Percentiles rank a stretch among this genome's conserved stretches.
phyloP scores from a whole-genome alignment of 1,284 basidiomycete species.

The Ceratobasidium sp. region DNA sequence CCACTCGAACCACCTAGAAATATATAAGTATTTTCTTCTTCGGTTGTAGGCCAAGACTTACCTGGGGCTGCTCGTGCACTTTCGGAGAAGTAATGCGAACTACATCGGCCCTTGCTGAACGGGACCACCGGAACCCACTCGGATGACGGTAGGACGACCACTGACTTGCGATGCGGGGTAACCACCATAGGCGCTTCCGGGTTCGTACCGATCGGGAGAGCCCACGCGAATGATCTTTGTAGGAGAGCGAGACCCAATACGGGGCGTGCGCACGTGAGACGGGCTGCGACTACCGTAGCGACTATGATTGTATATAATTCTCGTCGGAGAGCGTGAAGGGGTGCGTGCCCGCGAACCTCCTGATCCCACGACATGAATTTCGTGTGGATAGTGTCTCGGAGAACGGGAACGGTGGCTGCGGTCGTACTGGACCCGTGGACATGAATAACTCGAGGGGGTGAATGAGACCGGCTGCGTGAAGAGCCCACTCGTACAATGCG shows the following conservation, averaged over 20 bases:
- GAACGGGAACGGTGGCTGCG: background rate
- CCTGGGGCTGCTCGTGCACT: slow-evolving; percentile 16
- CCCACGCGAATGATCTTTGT: slow-evolving; percentile 16
- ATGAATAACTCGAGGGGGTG: slow-evolving; percentile 7
- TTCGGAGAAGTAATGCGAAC: slow-evolving; percentile 33
- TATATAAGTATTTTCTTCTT: background rate
- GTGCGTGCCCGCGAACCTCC: background rate
- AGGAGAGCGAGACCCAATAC: slow-evolving; percentile 20
- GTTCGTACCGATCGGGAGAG: slow-evolving; percentile 6
- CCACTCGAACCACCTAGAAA: slow-evolving; percentile 33
- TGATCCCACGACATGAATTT: background rate
- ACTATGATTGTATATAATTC: background rate
- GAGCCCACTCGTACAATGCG: slow-evolving; percentile 18
- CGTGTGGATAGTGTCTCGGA: background rate
- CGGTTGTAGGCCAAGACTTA: background rate
- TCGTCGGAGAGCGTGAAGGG: slow-evolving; percentile 13
- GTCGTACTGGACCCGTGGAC: background rate
- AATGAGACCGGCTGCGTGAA: background rate
- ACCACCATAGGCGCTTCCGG: slow-evolving; percentile 19
- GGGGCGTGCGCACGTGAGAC: slow-evolving; percentile 10
- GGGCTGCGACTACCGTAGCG: slow-evolving; percentile 14
- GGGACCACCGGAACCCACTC: slow-evolving; percentile 18
- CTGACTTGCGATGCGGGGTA: slow-evolving; percentile 20
- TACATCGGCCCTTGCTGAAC: slow-evolving; percentile 8
- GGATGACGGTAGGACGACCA: slow-evolving; percentile 23